phyloP scores from a whole-genome alignment of 2,329 filamentous ascomycete genomes.

The Aspergillus intermedius region DNA sequence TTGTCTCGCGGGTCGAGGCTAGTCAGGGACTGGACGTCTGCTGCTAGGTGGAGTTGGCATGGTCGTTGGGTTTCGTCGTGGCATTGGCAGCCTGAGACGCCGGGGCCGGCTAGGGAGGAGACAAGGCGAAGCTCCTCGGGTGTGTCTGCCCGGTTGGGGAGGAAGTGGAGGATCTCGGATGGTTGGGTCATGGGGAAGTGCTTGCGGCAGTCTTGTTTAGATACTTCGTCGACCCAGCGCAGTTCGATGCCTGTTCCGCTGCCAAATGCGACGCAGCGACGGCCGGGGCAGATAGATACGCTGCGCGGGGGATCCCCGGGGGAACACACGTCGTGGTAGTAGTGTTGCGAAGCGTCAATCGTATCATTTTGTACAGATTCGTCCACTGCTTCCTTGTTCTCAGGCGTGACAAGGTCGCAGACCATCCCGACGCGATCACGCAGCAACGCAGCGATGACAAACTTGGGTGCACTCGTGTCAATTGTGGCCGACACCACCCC shows the following conservation, averaged over 20 bases:
- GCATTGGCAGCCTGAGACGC: constrained; percentile 24
- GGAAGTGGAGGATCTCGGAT: constrained; percentile 48
- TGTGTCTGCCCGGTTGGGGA: constrained; percentile 48
- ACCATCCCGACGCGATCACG: constrained; percentile 56
- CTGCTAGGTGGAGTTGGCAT: constrained; percentile 24
- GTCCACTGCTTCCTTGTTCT: constrained; percentile 14
- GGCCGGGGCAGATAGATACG: constrained; percentile 59
- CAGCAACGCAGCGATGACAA: constrained; percentile 54
- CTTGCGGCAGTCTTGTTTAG: constrained; percentile 31
- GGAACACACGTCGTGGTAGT: constrained; percentile 51
- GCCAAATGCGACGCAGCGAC: constrained; percentile 60
- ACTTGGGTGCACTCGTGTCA: constrained; percentile 52
- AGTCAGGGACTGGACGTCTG: constrained; percentile 22
- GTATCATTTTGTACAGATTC: neutral
- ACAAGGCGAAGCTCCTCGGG: constrained; percentile 56
- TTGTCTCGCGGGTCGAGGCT: constrained; percentile 16
- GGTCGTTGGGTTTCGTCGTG: constrained; percentile 13
- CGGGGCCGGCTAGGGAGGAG: constrained; percentile 50
- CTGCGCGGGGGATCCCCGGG: constrained; percentile 59
- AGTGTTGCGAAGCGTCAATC: constrained; percentile 28
- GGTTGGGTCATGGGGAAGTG: constrained; percentile 38
- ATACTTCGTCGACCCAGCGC: constrained; percentile 51
- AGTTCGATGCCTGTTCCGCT: constrained; percentile 58
- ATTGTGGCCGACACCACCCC: constrained; percentile 56
- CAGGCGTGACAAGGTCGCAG: constrained; percentile 43